Base-by-base conservation (phyloP, 495 filamentous ascomycete species). In the Sordaria brevicollis region DNA sequence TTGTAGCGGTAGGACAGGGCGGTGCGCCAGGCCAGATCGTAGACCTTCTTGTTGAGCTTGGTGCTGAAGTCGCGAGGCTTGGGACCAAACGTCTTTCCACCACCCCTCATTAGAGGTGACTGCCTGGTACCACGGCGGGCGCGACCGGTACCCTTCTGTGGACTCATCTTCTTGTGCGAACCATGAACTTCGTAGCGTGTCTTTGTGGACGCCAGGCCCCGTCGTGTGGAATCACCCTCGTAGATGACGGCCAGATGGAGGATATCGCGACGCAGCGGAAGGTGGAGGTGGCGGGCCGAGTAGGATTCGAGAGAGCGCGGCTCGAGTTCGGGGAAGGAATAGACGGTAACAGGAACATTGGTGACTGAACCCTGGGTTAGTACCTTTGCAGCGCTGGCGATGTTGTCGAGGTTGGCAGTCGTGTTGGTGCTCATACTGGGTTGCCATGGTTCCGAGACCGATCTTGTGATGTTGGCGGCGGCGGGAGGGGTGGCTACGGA, bases 11-110 rank as follows among this genome's bases (percentile, higher is more conserved):
- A 97, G 73, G 91, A 93, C 68, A 99, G 85, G 2, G 96, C 96
- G 37, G 91, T 98, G 76, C 96, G 88, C 93, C 93, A 98, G 11
- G 96, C 96, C 75, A 96, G 81, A 78, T 97, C 94, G 81, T 99
- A 99, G 65, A 97, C 89, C 85, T 97, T 97, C 73, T 85, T 85
- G 66, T 90, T 93, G 70, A 99, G 84, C 37, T 84, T 86, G 19
- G 93, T 93, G 67, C 87, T 87, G 80, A 98, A 98, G 79, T 97
- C 93, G 71, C 95, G 84, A 36, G 92, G 92, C 72, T 92, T 88
- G 19, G 96, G 96, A 15, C 96, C 96, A 77, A 90, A 89, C 2
- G 90, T 84, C 69, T 93, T 93, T 75, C 93, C 96, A 79, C 95
- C 95, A 70, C 95, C 95, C 65, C 83, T 84, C 11, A 93, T 82